Evolutionary conservation across 441 rosid species (phyloP), one percentile per base, ranked within the genome.

Genomic region (Populus tomentosa): DNA sequence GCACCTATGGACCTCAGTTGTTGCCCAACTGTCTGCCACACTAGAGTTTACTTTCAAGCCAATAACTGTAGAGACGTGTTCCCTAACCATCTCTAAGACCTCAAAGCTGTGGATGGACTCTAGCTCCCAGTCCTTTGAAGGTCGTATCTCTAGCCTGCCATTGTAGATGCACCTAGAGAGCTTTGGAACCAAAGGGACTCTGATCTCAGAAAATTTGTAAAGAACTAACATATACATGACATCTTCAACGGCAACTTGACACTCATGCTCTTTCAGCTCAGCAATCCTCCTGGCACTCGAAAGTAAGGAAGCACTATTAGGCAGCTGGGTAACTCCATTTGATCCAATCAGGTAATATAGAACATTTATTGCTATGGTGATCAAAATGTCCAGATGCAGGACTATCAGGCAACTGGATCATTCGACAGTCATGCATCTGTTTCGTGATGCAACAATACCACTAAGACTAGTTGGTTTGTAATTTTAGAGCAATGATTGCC

Each of bases 151-250:
- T 50, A 95, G 92, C 73, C 98, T 87, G 42, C 89, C 84, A 75
- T 93, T 95, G 77, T 89, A 91, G 65, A 89, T 87, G 85, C 97
- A 93, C 69, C 86, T 87, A 10, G 95, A 89, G 74, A 95, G 97
- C 85, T 88, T 92, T 14, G 99, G 99, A 75, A 92, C 91, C 69
- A 95, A 78, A 32, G 90, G 94, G 36, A 90, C 99, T 85, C 90
- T 87, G 76, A 90, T 83, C 81, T 95, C 98, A 0, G 97, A 91
- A 87, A 91, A 95, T 75, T 91, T 93, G 84, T 81, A 88, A 73
- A 93, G 80, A 77, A 95, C 83, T 72, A 91, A 75, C 92, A 93
- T 87, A 81, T 93, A 92, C 90, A 93, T 95, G 20, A 95, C 87
- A 81, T 95, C 99, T 83, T 92, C 89, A 28, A 93, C 88, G n/a